phyloP scores from a whole-genome alignment of 805 yeast genomes.

The Saccharomycopsis fibuligera region DNA sequence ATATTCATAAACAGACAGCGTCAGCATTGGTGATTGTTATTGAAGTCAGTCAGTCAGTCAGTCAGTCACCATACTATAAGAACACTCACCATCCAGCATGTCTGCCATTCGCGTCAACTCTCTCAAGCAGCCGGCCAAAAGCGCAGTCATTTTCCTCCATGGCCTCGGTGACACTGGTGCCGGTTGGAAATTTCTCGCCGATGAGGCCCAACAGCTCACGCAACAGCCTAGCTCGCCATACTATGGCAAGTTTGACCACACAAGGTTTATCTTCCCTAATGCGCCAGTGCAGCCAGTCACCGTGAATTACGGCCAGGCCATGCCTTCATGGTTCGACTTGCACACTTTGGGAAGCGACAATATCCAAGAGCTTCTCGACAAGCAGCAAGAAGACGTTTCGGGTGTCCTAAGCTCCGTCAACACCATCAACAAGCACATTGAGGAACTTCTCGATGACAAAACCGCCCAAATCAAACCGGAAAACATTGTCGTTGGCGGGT shows the following conservation, averaged over 20 bases:
- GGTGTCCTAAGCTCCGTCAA: constrained; percentile 50
- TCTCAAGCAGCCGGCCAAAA: constrained; percentile 29
- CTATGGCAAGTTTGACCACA: constrained; percentile 41
- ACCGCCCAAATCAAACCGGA: constrained; percentile 47
- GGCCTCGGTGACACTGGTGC: constrained; percentile 89
- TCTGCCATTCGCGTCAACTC: constrained; percentile 34
- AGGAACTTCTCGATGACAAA: constrained; percentile 44
- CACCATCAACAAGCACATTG: constrained; percentile 38
- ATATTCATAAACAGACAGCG: no score
- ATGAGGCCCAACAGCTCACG: constrained; percentile 38
- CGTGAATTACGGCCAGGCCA: constrained; percentile 53
- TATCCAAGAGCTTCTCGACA: constrained; percentile 27
- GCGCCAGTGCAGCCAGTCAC: constrained; percentile 75
- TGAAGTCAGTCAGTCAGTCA: no score
- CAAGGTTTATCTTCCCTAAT: constrained; percentile 81
- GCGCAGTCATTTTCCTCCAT: constrained; percentile 72
- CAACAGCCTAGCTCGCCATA: constrained; percentile 14
- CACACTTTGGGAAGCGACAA: constrained; percentile 43
- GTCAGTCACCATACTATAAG: no score
- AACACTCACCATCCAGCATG: no score
- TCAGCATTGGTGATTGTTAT: no score
- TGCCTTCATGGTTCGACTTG: constrained; percentile 90
- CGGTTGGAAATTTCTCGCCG: constrained; percentile 85
- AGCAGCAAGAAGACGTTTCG: constrained; percentile 37
- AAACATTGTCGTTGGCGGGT: constrained; percentile 86